phyloP scores from a whole-genome alignment of 2,329 filamentous ascomycete genomes.

The Aspergillus jensenii region DNA sequence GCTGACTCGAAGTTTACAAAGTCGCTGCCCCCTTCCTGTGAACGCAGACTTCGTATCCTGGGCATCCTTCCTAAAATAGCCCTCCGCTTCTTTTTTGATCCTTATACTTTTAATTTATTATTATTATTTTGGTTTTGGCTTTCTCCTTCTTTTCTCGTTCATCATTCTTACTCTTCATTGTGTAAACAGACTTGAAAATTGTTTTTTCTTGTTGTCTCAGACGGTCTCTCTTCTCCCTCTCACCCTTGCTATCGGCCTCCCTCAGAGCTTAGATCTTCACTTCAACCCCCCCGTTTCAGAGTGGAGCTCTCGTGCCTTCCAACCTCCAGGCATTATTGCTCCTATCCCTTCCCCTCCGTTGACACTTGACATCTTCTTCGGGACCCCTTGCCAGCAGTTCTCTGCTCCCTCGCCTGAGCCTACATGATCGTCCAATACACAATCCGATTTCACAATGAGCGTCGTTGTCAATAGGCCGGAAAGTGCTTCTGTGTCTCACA shows the following conservation, averaged over 20 bases:
- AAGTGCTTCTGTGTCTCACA: conserved; percentile 33
- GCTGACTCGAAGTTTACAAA: neutral
- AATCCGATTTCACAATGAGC: conserved; percentile 34
- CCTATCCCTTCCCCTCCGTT: conserved; percentile 10
- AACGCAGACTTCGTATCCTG: conserved; percentile 1
- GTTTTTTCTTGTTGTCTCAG: neutral
- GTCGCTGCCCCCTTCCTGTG: conserved; percentile 9
- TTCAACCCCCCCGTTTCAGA: neutral
- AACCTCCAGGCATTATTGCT: conserved; percentile 3
- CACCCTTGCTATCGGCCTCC: neutral
- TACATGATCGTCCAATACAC: conserved; percentile 18
- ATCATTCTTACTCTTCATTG: neutral
- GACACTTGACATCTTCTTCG: conserved; percentile 6
- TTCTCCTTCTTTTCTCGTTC: conserved; percentile 6
- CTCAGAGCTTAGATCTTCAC: neutral
- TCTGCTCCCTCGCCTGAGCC: conserved; percentile 1
- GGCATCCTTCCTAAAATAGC: conserved; percentile 18
- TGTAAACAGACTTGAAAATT: neutral
- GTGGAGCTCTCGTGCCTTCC: neutral
- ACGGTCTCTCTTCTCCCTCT: neutral
- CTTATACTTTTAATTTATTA: conserved; percentile 8
- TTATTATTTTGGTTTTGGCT: conserved; percentile 8
- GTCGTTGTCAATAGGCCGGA: conserved; percentile 41
- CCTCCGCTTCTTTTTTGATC: conserved; percentile 11
- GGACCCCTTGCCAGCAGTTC: conserved; percentile 11